Percentiles rank a stretch among this genome's conserved stretches.
These are phyloP conservation scores for Tetramitus jugosus DNA, from an alignment of 208 protist genomes.

Conservation along the genomic window DNA sequence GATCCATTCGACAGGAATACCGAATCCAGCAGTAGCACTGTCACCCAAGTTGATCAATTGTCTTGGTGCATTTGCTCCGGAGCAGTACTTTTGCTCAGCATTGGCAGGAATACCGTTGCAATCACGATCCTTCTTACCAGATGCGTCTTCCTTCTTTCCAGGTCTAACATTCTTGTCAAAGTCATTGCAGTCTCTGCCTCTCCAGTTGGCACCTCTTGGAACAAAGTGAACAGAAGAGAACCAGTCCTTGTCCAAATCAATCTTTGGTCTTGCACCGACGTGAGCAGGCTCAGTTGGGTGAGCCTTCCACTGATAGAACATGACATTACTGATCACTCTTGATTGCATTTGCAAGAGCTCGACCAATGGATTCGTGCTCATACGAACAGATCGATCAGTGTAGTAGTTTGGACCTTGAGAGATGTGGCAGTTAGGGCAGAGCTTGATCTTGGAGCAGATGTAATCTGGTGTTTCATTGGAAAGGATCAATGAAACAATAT, in stretches of 20 bases:
- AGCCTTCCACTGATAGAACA: not conserved
- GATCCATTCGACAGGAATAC: constrained; percentile 3
- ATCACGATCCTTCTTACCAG: not conserved
- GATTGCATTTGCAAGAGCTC: not conserved
- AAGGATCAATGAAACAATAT: not conserved
- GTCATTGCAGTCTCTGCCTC: constrained; percentile 24
- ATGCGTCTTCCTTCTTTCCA: not conserved
- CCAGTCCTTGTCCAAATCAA: constrained; percentile 49
- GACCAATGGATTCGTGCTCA: not conserved
- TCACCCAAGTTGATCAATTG: constrained; percentile 22
- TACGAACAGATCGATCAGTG: not conserved
- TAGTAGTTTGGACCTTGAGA: not conserved
- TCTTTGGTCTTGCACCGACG: not conserved
- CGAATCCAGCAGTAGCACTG: not conserved
- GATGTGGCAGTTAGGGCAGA: not conserved
- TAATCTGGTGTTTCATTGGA: not conserved
- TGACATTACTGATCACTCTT: not conserved
- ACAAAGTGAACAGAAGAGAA: constrained; percentile 38
- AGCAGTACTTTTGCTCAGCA: constrained; percentile 11
- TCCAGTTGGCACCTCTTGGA: constrained; percentile 15
- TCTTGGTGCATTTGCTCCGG: not conserved
- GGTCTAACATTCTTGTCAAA: not conserved
- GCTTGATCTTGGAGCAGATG: not conserved
- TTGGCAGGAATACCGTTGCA: constrained; percentile 16
- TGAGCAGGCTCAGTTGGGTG: not conserved